phyloP scores from a whole-genome alignment of 148 eudicot species.

The Dysphania ambrosioides region DNA sequence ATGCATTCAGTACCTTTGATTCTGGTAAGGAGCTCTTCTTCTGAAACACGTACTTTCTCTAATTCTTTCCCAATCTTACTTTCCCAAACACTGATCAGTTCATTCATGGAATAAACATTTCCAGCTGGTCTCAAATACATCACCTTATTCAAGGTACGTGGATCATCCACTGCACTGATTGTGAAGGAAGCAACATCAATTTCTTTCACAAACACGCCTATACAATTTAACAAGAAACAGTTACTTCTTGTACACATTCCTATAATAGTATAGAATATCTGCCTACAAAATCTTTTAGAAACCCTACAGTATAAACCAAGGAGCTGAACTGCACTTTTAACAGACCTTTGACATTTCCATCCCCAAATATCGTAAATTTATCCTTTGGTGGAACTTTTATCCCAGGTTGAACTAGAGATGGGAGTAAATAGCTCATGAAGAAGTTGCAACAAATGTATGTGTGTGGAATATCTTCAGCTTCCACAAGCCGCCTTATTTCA shows the following conservation, averaged over 20 bases:
- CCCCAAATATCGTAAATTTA: conserved; percentile 63
- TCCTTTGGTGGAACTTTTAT: conserved; percentile 70
- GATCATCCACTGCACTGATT: conserved; percentile 75
- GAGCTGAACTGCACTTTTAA: background rate
- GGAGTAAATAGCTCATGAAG: conserved; percentile 68
- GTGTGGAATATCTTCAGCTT: conserved; percentile 69
- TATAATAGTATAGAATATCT: background rate
- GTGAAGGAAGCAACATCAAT: conserved; percentile 81
- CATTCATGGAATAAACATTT: conserved; percentile 66
- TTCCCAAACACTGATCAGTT: conserved; percentile 72
- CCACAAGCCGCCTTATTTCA: conserved; percentile 68
- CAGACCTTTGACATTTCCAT: conserved; percentile 74
- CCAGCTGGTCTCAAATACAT: conserved; percentile 75
- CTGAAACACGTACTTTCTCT: conserved; percentile 46
- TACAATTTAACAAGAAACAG: background rate
- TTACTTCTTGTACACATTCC: background rate
- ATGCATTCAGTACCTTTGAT: conserved; percentile 59
- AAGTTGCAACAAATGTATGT: conserved; percentile 75
- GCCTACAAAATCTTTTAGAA: background rate
- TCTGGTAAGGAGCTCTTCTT: conserved; percentile 55
- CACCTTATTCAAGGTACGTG: conserved; percentile 62
- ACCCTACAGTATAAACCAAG: background rate
- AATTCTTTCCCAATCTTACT: conserved; percentile 58
- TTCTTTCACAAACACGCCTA: conserved; percentile 74
- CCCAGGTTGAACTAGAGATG: conserved; percentile 80